Evolutionary conservation across 768 basidiomycete species (phyloP).

Genomic region (Suillus sp.): DNA sequence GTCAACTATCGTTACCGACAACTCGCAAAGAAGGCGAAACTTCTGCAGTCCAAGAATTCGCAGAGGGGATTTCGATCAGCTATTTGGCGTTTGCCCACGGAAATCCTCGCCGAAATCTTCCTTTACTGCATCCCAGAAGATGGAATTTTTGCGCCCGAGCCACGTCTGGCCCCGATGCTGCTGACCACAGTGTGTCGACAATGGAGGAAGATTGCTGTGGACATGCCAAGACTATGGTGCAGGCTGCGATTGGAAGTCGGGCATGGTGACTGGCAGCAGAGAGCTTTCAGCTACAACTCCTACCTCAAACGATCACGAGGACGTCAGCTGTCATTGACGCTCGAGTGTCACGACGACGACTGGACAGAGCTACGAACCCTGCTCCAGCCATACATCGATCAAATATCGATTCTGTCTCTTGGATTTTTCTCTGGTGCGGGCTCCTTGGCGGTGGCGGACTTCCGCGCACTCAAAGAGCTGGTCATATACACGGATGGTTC

Average conservation of each 20-base stretch:
- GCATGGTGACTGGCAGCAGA: background rate
- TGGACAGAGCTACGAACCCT: background rate
- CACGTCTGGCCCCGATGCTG: background rate
- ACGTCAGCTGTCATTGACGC: background rate
- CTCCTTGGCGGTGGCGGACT: background rate
- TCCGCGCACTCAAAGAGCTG: background rate
- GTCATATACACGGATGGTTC: background rate
- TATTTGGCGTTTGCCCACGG: conserved; percentile 45
- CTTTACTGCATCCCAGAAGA: conserved; percentile 33
- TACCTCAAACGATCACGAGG: background rate
- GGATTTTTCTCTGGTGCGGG: background rate
- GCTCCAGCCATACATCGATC: background rate
- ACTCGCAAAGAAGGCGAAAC: conserved; percentile 15
- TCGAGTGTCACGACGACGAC: background rate
- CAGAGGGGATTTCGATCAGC: conserved; percentile 26
- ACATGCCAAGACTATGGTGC: background rate
- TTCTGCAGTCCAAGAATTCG: background rate
- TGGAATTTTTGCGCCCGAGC: conserved; percentile 24
- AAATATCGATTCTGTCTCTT: background rate
- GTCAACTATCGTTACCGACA: conserved; percentile 14
- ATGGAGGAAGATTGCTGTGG: conserved; percentile 29
- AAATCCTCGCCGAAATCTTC: conserved; percentile 46
- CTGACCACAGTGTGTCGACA: background rate
- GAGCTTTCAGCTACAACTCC: background rate
- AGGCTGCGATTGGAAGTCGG: background rate